Evolutionary conservation across 140 eudicot species (phyloP).

Genomic region (Erigeron philadelphicus): DNA sequence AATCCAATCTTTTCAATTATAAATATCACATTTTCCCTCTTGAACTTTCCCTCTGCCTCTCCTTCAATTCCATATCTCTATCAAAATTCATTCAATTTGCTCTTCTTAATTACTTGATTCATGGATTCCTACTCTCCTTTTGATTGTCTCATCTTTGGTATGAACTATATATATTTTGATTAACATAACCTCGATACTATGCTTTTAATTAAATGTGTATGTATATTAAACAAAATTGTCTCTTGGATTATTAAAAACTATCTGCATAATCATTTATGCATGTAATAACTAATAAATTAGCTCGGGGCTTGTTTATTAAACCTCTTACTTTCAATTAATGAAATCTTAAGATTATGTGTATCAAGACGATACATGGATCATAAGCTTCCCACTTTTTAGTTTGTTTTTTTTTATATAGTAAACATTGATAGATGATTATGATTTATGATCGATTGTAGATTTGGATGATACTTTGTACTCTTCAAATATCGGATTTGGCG

Average conservation of each 20-base stretch:
- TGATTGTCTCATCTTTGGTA: conserved; percentile 69
- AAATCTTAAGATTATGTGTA: too few species aligned
- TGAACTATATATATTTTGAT: conserved; percentile 19
- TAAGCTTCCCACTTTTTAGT: too few species aligned
- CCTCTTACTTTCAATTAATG: too few species aligned
- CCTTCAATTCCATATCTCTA: not conserved
- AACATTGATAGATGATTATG: not conserved
- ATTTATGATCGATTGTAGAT: conserved; percentile 40
- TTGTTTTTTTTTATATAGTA: not conserved
- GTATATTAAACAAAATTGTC: too few species aligned
- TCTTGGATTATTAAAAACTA: not conserved
- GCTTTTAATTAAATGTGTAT: too few species aligned
- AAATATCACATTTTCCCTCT: conserved; percentile 1
- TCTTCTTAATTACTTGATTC: not conserved
- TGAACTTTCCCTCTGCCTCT: not conserved
- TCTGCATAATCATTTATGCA: not conserved
- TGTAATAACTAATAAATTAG: too few species aligned
- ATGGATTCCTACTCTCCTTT: conserved; percentile 73
- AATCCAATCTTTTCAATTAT: conserved; percentile 10
- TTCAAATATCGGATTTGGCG: conserved; percentile 58
- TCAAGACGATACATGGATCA: too few species aligned
- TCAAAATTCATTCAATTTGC: not conserved
- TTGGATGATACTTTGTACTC: conserved; percentile 93
- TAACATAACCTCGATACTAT: too few species aligned
- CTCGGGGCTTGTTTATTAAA: too few species aligned